Evolutionary conservation across 1,284 basidiomycete genomes (phyloP).

Genomic region (Abortiporus biennis): DNA sequence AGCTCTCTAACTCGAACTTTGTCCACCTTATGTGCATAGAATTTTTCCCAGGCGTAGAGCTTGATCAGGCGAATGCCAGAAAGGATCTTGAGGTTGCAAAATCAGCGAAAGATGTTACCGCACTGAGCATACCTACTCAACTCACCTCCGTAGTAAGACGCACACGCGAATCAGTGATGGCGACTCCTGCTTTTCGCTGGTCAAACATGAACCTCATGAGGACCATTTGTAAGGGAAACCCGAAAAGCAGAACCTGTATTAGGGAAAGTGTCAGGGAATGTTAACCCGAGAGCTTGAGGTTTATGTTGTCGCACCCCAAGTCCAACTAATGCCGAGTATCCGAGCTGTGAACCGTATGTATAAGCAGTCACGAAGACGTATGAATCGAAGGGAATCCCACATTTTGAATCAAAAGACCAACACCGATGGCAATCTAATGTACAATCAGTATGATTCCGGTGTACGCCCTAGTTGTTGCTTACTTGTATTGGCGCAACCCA

Average conservation of each 20-base stretch:
- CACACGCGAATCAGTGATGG: conserved; percentile 68
- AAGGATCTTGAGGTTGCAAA: conserved; percentile 39
- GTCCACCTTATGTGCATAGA: conserved; percentile 52
- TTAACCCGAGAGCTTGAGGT: neutral
- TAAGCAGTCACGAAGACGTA: neutral
- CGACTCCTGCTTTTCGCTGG: conserved; percentile 61
- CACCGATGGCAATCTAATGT: conserved; percentile 49
- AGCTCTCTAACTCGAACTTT: conserved; percentile 48
- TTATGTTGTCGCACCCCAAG: conserved; percentile 43
- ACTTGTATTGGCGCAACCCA: conserved; percentile 56
- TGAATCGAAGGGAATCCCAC: conserved; percentile 24
- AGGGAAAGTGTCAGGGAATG: conserved; percentile 1
- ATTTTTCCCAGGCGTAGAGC: conserved; percentile 55
- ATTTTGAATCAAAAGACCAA: conserved; percentile 59
- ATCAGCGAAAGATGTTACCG: neutral
- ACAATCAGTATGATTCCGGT: neutral
- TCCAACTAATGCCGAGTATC: conserved; percentile 67
- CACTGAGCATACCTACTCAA: neutral
- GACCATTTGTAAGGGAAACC: conserved; percentile 57
- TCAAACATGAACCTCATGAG: conserved; percentile 61
- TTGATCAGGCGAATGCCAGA: conserved; percentile 62
- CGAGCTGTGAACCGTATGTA: conserved; percentile 35
- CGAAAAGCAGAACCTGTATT: conserved; percentile 44
- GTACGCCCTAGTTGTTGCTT: neutral
- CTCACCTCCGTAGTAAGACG: conserved; percentile 55